phyloP scores from a whole-genome alignment of 2,329 filamentous ascomycete genomes.

The Fusarium solani-melongenae region DNA sequence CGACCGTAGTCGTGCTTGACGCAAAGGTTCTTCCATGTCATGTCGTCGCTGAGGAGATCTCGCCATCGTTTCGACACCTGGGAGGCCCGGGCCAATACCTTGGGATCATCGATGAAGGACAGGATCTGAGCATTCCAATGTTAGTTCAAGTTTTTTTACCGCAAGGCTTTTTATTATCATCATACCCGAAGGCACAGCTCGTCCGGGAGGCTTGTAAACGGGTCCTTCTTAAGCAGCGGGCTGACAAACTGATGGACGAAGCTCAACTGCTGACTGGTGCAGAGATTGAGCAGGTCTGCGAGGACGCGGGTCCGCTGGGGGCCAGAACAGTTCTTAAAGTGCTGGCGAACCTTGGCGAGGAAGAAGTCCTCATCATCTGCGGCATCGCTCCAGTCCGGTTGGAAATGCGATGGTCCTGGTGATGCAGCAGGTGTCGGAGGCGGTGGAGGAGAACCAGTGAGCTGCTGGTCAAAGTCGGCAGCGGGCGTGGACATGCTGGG shows the following conservation, averaged over 20 bases:
- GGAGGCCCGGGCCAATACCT: slow-evolving; percentile 90
- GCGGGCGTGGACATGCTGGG: slow-evolving; percentile 75
- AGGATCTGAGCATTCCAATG: slow-evolving; percentile 73
- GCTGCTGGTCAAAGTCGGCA: slow-evolving; percentile 70
- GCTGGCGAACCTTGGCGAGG: slow-evolving; percentile 79
- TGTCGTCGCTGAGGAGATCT: slow-evolving; percentile 93
- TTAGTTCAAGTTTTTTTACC: neutral
- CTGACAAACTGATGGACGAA: slow-evolving; percentile 97
- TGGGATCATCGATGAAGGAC: slow-evolving; percentile 96
- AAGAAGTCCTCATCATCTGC: slow-evolving; percentile 86
- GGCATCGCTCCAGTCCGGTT: slow-evolving; percentile 80
- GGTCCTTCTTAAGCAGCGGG: slow-evolving; percentile 93
- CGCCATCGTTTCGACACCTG: slow-evolving; percentile 97
- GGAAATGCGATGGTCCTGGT: slow-evolving; percentile 69
- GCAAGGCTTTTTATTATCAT: slow-evolving; percentile 14
- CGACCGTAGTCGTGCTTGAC: slow-evolving; percentile 91
- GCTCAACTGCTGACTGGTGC: slow-evolving; percentile 93
- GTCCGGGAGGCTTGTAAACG: slow-evolving; percentile 90
- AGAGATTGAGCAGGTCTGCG: slow-evolving; percentile 90
- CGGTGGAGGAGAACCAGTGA: slow-evolving; percentile 71
- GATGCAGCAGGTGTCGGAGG: slow-evolving; percentile 75
- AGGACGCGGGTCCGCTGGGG: slow-evolving; percentile 83
- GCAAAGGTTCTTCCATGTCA: slow-evolving; percentile 97
- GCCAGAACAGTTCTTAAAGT: slow-evolving; percentile 82
- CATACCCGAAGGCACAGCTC: slow-evolving; percentile 90